Percentiles rank a stretch among this genome's conserved stretches.
phyloP scores from a whole-genome alignment of 2,329 filamentous ascomycete species.

The Trichophyton mentagrophytes region DNA sequence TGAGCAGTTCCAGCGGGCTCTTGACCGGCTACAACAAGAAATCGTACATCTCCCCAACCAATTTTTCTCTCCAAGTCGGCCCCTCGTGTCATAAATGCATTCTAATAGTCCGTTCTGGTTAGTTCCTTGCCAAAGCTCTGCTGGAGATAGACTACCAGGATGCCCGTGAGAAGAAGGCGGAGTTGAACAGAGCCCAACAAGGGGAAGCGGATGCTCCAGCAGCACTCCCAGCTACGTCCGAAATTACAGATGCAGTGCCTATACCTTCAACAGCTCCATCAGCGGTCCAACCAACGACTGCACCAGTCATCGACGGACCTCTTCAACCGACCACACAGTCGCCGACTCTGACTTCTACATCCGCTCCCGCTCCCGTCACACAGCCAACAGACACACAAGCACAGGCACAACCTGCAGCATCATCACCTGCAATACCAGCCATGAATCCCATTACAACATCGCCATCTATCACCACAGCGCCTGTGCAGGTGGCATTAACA shows the following conservation, averaged over 20 bases:
- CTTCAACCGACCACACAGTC: neutral
- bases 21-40: constrained; percentile 31
- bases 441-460: neutral
- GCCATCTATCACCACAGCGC: neutral
- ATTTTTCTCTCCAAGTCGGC: neutral
- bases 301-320: neutral
- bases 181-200: neutral
- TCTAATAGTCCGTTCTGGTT: neutral
- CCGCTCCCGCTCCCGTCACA: neutral
- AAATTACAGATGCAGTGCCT: neutral
- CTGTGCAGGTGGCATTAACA: neutral
- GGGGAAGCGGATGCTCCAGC: neutral
- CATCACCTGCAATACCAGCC: neutral
- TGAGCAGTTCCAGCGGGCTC: constrained; percentile 28
- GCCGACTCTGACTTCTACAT: neutral
- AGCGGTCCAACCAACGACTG: neutral
- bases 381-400: neutral
- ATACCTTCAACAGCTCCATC: neutral
- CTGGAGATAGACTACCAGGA: constrained; percentile 31
- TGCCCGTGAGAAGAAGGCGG: constrained; percentile 22
- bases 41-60: constrained; percentile 22
- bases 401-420: neutral
- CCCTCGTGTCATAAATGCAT: neutral
- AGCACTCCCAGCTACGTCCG: neutral
- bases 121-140: constrained; percentile 34